Conservation (phyloP, 371 early-diverging fungal species). For the Syncephalis fuscata region DNA sequence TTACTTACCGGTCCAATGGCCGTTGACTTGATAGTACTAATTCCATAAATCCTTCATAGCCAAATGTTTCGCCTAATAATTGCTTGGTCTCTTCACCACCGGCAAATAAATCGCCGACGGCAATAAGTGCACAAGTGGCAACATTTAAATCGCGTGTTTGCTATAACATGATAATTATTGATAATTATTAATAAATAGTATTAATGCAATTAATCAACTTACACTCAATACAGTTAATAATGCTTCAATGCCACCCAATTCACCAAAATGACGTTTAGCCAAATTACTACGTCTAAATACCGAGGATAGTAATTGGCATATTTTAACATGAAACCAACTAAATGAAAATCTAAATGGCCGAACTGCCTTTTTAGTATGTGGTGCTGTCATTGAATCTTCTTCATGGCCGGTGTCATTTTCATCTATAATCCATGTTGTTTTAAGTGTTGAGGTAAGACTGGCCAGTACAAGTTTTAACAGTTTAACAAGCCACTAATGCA, state of each 20-base stretch:
- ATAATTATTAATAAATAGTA: not conserved
- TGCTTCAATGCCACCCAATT: constrained; percentile 3
- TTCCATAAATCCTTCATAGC: constrained; percentile 20
- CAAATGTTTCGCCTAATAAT: constrained; percentile 14
- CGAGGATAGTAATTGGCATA: not conserved
- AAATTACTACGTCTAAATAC: constrained; percentile 3
- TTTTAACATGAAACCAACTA: not conserved
- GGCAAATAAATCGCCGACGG: constrained; percentile 20
- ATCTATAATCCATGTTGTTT: not conserved
- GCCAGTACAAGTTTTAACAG: constrained; percentile 14
- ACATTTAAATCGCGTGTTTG: constrained; percentile 16
- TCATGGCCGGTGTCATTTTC: not conserved
- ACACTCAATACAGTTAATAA: not conserved
- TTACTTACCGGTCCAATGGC: constrained; percentile 17
- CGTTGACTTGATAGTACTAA: constrained; percentile 14
- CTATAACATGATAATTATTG: not conserved
- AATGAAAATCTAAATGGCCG: not conserved
- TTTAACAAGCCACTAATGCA: constrained; percentile 12
- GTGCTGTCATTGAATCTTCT: not conserved
- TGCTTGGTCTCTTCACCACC: constrained; percentile 17
- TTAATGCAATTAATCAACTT: not conserved
- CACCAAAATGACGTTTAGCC: constrained; percentile 5
- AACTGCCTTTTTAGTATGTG: not conserved
- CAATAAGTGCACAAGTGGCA: constrained; percentile 18
- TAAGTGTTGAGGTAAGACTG: constrained; percentile 6